These are phyloP conservation scores for Ceratocystis albifundus DNA, from an alignment of 2,329 filamentous ascomycete species.

Conservation along the genomic window DNA sequence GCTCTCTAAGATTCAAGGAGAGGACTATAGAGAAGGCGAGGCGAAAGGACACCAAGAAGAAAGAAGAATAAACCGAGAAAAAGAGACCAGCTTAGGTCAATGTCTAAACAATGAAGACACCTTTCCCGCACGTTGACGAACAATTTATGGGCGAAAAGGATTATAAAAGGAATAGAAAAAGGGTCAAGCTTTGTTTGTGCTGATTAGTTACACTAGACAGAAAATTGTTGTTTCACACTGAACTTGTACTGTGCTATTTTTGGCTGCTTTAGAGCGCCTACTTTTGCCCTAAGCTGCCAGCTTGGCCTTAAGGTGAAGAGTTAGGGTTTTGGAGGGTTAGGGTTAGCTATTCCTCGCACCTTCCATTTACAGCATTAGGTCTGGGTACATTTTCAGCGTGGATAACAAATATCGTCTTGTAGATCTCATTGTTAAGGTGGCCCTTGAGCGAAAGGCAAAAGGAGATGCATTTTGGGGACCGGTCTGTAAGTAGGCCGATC, in stretches of 20 bases:
- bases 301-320: background rate
- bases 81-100: slow-evolving; percentile 5
- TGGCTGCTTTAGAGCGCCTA: too few relatives aligned
- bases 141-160: background rate
- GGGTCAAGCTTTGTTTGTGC: background rate
- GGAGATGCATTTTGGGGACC: too few relatives aligned
- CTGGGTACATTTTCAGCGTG: too few relatives aligned
- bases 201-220: background rate
- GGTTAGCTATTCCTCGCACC: too few relatives aligned
- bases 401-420: too few relatives aligned
- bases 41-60: slow-evolving; percentile 7
- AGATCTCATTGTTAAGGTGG: too few relatives aligned
- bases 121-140: slow-evolving; percentile 29
- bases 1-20: slow-evolving; percentile 27
- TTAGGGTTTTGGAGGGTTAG: background rate
- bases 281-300: too few relatives aligned
- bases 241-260: background rate
- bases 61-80: background rate
- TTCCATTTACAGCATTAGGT: too few relatives aligned
- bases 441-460: too few relatives aligned
- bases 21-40: background rate
- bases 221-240: slow-evolving; percentile 7
- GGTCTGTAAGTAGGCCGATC: too few relatives aligned
- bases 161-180: background rate
- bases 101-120: slow-evolving; percentile 29